Evolutionary conservation across 164 flowering plant species (phyloP), one percentile per base, ranked within the genome.

Genomic region (Paratinospora sagittata): DNA sequence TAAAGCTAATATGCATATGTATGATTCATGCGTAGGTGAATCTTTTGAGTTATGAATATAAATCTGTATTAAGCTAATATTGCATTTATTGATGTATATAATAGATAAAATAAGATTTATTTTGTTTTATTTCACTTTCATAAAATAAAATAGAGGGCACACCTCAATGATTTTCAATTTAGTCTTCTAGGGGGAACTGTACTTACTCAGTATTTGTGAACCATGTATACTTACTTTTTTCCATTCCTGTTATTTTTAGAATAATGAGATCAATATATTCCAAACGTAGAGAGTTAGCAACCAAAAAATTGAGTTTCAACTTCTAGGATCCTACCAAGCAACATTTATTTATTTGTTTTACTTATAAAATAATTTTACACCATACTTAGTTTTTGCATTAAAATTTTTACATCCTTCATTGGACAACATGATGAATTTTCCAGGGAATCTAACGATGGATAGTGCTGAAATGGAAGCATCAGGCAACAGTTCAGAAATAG

Each of bases 401-500:
- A 43, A 43, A 43, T 43, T 14, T n/a, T 55, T 0, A 19, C 19
- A 3, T 55, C 24, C 24, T 55, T 55, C 61, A 55, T 55, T 55
- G 61, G n/a, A 55, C 61, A 8, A 55, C 14, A 23, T 10, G 67
- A 21, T 67, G 47, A 9, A 49, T 52, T 74, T 26, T 68, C n/a
- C 77, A 88, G 94, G 82, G 69, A 78, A 69, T 72, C 65, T 77
- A 49, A 26, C 69, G 43, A 10, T 65, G 67, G 80, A 73, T 73
- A 79, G 77, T 62, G 81, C 14, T 75, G 86, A 77, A 61, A 72
- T 71, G 63, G 86, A 82, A 71, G 82, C 26, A 33, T 41, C 87
- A 3, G 78, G 43, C 8, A 77, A 66, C 65, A 79, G 64, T 63
- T 63, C 78, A 67, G 80, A 81, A 39, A 81, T 86, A 84, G 85